Conservation (phyloP, 306 rosid species). For the Lagenaria siceraria region DNA sequence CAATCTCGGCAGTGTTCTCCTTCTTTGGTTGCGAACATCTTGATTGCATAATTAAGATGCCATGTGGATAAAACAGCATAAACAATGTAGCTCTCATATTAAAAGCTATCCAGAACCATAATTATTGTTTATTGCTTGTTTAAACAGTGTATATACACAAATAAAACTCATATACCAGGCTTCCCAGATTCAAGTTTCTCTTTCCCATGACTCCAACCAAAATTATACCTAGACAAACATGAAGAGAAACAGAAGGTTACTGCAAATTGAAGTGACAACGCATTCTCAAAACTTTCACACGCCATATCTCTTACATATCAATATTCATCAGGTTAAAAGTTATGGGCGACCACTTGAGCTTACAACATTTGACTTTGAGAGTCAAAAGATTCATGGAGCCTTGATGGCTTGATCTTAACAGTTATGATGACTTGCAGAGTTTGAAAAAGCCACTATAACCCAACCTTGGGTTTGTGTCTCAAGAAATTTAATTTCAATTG, state of each 20-base stretch:
- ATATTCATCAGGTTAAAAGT: not conserved
- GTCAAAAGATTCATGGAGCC: not conserved
- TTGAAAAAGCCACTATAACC: not conserved
- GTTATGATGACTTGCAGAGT: not conserved
- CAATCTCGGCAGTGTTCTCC: not conserved
- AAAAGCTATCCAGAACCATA: not conserved
- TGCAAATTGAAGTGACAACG: not conserved
- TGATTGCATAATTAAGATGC: not conserved
- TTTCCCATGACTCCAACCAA: constrained; percentile 99
- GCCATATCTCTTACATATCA: not conserved
- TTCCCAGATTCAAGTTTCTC: constrained; percentile 93
- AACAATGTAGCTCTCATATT: not conserved
- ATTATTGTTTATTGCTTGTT: not conserved
- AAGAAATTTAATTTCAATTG: not conserved
- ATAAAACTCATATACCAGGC: constrained; percentile 41
- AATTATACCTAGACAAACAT: constrained; percentile 48
- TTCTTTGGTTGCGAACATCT: not conserved
- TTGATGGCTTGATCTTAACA: not conserved
- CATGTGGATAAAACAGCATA: not conserved
- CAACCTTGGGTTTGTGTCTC: not conserved
- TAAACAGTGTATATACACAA: not conserved
- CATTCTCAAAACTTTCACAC: not conserved
- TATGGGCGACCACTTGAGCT: not conserved
- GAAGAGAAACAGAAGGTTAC: constrained; percentile 9
- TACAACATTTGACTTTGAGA: not conserved